Base-by-base conservation (phyloP, 2,329 filamentous ascomycete genomes). In the Verticillium nubilum region DNA sequence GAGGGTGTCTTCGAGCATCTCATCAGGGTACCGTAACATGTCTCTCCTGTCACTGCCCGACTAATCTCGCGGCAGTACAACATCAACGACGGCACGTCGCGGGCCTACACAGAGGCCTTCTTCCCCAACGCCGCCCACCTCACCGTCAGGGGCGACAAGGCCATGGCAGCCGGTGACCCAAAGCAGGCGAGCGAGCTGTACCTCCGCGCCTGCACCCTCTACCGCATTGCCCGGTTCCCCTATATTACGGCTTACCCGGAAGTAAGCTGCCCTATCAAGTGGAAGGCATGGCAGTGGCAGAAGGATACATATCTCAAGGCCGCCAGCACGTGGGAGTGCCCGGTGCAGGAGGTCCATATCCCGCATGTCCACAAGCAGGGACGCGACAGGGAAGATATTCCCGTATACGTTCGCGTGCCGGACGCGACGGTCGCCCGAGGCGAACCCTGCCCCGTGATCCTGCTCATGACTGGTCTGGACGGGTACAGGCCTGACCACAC, bases 151-250 rank as follows among this genome's bases (percentile, higher is more conserved):
- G 88, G 82, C 19, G 78, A 83, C 62, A 72, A 78, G 27, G 80
- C 81, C 1, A 74, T 82, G 42, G 66, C 74, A 9, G 70, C 73
- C 2, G 81, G 79, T 28, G 76, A 87, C 59, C 70, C 68, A 4
- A 76, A 78, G 42, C 78, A 78, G 50, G 87, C 88, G 1, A 83
- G 81, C 4, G 81, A 82, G 35, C 77, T 88, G 19, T 90, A 87
- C 71, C 78, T 90, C n/a, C 85, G 89, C 25, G 87, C 87, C 5
- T 88, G 88, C 25, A 85, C 87, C 27, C 79, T 92, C n/a, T 87
- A 90, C 71, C 82, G 89, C 57, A 91, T 92, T 64, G 81, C 87
- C 0, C 81, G 89, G 17, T 92, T 92, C 68, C 89, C 89, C 3
- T 81, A 82, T 65, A 75, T 82, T 63, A 72, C 74, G 3, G 64